Conservation (phyloP, 495 filamentous ascomycete species). For the Neurospora sp. region DNA sequence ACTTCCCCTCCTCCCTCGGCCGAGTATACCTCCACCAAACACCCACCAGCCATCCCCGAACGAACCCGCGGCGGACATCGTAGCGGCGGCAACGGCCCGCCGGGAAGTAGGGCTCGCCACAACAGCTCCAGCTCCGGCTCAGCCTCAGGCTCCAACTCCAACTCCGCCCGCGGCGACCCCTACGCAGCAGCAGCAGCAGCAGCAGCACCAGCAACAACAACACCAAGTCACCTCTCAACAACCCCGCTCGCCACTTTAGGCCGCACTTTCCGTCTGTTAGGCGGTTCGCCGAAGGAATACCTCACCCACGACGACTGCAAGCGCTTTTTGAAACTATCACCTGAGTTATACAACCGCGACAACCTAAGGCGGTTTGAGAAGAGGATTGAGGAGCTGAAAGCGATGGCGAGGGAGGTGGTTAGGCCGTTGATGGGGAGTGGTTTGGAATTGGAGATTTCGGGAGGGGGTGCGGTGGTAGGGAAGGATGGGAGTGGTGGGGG, state of each 20-base stretch:
- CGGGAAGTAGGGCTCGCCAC: background rate
- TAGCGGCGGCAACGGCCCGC: slow-evolving; percentile 16
- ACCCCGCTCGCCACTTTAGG: slow-evolving; percentile 45
- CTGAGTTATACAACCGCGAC: slow-evolving; percentile 61
- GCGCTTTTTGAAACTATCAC: slow-evolving; percentile 68
- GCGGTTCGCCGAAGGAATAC: slow-evolving; percentile 49
- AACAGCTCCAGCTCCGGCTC: background rate
- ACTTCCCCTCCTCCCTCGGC: slow-evolving; percentile 53
- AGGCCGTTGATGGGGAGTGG: slow-evolving; percentile 77
- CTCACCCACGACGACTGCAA: slow-evolving; percentile 80
- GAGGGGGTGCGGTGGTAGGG: too few relatives aligned
- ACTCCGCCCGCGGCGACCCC: slow-evolving; percentile 17
- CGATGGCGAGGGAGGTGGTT: slow-evolving; percentile 70
- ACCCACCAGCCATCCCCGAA: slow-evolving; percentile 24
- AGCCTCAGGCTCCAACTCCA: background rate
- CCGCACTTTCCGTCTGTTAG: slow-evolving; percentile 60
- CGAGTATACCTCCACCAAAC: background rate
- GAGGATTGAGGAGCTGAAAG: slow-evolving; percentile 78
- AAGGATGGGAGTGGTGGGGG: too few relatives aligned
- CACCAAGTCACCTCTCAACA: background rate
- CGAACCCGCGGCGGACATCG: background rate
- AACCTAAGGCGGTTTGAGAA: slow-evolving; percentile 73
- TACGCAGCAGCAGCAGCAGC: slow-evolving; percentile 9
- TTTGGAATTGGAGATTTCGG: slow-evolving; percentile 56
- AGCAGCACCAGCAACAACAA: background rate